These are phyloP conservation scores for Colletotrichum noveboracense DNA, from an alignment of 2,329 filamentous ascomycete species.

Conservation along the genomic window DNA sequence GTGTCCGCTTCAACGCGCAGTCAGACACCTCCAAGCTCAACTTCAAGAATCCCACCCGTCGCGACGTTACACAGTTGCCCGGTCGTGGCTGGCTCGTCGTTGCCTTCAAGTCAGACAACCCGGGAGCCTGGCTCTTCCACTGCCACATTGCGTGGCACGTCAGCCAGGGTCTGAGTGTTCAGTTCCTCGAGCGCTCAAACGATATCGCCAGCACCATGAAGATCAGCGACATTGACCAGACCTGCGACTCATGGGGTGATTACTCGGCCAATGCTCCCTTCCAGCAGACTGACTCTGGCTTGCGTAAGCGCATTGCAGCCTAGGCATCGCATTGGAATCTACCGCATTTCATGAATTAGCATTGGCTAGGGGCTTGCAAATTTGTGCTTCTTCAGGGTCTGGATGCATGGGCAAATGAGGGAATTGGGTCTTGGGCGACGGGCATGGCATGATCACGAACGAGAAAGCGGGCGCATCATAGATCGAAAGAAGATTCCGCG, in stretches of 20 bases:
- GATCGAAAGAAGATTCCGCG: not conserved
- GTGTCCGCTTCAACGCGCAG: constrained; percentile 29
- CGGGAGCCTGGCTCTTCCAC: constrained; percentile 52
- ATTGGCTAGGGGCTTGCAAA: not conserved
- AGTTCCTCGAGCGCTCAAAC: constrained; percentile 50
- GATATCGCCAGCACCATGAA: constrained; percentile 17
- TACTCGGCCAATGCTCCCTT: not conserved
- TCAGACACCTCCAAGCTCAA: constrained; percentile 38
- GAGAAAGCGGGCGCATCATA: constrained; percentile 10
- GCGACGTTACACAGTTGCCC: constrained; percentile 51
- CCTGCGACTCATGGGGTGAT: not conserved
- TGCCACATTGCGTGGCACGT: constrained; percentile 58
- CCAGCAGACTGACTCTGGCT: constrained; percentile 6
- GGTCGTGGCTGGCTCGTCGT: constrained; percentile 49
- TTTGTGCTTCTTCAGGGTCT: not conserved
- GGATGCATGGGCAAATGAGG: not conserved
- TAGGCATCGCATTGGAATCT: not conserved
- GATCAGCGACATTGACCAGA: not conserved
- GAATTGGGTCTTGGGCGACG: not conserved
- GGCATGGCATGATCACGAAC: not conserved
- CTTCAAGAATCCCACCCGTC: constrained; percentile 46
- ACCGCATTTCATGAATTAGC: not conserved
- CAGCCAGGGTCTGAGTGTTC: constrained; percentile 51
- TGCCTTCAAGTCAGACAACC: constrained; percentile 55
- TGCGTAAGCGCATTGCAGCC: not conserved